Base-by-base conservation (phyloP, 2,329 filamentous ascomycete species). In the Atkinsonella hypoxylon region DNA sequence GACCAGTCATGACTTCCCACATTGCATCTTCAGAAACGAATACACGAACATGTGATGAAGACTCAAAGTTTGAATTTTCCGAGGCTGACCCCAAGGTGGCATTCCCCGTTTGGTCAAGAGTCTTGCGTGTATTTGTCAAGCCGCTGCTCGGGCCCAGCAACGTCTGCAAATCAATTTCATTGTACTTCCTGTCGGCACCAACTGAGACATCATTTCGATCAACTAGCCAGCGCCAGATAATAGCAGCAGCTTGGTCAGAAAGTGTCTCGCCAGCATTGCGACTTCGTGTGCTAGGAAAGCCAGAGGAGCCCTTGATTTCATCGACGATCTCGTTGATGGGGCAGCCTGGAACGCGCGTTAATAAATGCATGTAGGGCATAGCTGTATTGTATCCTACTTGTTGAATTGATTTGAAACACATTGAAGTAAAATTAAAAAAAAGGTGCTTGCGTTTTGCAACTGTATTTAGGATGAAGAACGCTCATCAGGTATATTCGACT, bases 1-100 rank as follows among this genome's bases (percentile, higher is more conserved):
- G 80, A 12, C 79, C 79, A 20, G 79, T 74, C 45, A 83, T 65
- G 3, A 73, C 73, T 59, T 76, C 72, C 80, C 80, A 83, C 60
- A 80, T 72, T 4, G 74, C 73, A 45, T 76, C 72, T 54, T 80
- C 73, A 0, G 75, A 73, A 13, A 77, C 72, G 51, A 71, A 72
- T 2, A 82, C 62, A 11, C 65, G 58, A 20, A 53, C 15, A 2
- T 17, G 26, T 9, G 42, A 32, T 43, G 47, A 22, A 2, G 36
- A n/a, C 13, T 11, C 18, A 9, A 26, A 4, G 11, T 44, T n/a
- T 20, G 43, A 3, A 4, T 41, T 42, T 10, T 26, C 32, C n/a
- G 22, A 46, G 36, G 30, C 30, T 18, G 40, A 41, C n/a, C 10
- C 34, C 6, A 13, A 2, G 20, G 20, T 34, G 47, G 46, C 42